Evolutionary conservation across 1,284 basidiomycete genomes (phyloP).

Genomic region (Microstroma glucosiphilum): DNA sequence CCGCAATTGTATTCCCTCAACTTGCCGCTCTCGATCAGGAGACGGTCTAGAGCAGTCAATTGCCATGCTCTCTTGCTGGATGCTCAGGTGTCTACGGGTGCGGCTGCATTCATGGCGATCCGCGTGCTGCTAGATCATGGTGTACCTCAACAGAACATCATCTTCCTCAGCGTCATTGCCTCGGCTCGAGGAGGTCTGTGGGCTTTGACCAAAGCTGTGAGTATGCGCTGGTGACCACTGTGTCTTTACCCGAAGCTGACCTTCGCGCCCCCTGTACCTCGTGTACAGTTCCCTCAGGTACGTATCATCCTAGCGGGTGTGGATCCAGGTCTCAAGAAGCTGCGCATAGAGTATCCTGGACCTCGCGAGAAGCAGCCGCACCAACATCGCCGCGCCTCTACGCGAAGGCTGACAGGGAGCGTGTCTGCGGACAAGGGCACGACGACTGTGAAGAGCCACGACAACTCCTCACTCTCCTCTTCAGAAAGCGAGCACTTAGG

Average conservation of each 20-base stretch:
- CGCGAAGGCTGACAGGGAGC: neutral
- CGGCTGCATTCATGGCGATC: slow-evolving; percentile 91
- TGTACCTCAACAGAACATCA: slow-evolving; percentile 65
- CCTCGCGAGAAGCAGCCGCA: neutral
- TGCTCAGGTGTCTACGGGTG: slow-evolving; percentile 91
- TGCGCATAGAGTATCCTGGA: slow-evolving; percentile 19
- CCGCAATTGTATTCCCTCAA: slow-evolving; percentile 76
- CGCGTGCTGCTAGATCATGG: slow-evolving; percentile 92
- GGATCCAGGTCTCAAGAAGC: slow-evolving; percentile 41
- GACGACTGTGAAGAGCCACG: neutral
- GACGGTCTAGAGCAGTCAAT: slow-evolving; percentile 54
- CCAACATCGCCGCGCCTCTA: too few relatives aligned
- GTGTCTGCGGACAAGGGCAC: neutral
- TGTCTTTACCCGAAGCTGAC: too few relatives aligned
- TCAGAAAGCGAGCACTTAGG: neutral
- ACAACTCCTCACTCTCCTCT: neutral
- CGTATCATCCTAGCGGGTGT: slow-evolving; percentile 42
- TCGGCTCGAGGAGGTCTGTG: slow-evolving; percentile 71
- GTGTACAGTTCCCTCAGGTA: slow-evolving; percentile 59
- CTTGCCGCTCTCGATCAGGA: slow-evolving; percentile 60
- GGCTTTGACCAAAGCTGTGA: slow-evolving; percentile 63
- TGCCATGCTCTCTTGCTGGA: slow-evolving; percentile 86
- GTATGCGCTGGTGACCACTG: too few relatives aligned
- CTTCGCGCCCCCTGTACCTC: too few relatives aligned
- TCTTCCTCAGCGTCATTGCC: slow-evolving; percentile 70